These are phyloP conservation scores for Xylaria sp. DNA, from an alignment of 2,329 filamentous ascomycete genomes.

Conservation along the genomic window DNA sequence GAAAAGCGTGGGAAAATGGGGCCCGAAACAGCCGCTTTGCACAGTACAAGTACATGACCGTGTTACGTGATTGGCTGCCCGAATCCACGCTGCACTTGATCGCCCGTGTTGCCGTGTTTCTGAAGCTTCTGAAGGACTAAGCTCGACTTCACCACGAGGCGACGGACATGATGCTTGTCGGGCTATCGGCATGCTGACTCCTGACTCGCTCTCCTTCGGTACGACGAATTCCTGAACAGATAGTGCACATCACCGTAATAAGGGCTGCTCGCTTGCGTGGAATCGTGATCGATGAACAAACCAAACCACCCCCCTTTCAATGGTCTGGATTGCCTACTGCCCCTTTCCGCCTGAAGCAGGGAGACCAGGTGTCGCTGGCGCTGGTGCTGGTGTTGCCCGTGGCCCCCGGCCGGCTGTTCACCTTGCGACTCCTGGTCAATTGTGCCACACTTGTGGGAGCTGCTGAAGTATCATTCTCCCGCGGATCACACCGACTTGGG, in stretches of 20 bases:
- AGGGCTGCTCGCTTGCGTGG: background rate
- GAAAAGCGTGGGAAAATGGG: slow-evolving; percentile 10
- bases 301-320: background rate
- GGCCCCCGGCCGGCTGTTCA: slow-evolving; percentile 10
- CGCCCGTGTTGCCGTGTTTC: slow-evolving; percentile 7
- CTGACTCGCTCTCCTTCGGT: slow-evolving; percentile 16
- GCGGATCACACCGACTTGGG: slow-evolving; percentile 31
- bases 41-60: background rate
- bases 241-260: background rate
- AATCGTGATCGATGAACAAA: slow-evolving; percentile 3
- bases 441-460: slow-evolving; percentile 35
- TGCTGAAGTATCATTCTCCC: slow-evolving; percentile 23
- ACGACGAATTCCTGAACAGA: background rate
- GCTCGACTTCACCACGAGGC: slow-evolving; percentile 17
- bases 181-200: slow-evolving; percentile 19
- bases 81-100: slow-evolving; percentile 20
- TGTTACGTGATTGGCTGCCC: slow-evolving; percentile 13
- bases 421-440: slow-evolving; percentile 29
- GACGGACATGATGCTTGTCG: slow-evolving; percentile 6
- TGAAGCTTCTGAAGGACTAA: slow-evolving; percentile 5
- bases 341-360: slow-evolving; percentile 22
- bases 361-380: slow-evolving; percentile 2
- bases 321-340: slow-evolving; percentile 25
- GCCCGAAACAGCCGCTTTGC: slow-evolving; percentile 29
- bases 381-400: background rate